Base-by-base conservation (phyloP, 2,329 filamentous ascomycete genomes). In the Karstenula rhodostoma region DNA sequence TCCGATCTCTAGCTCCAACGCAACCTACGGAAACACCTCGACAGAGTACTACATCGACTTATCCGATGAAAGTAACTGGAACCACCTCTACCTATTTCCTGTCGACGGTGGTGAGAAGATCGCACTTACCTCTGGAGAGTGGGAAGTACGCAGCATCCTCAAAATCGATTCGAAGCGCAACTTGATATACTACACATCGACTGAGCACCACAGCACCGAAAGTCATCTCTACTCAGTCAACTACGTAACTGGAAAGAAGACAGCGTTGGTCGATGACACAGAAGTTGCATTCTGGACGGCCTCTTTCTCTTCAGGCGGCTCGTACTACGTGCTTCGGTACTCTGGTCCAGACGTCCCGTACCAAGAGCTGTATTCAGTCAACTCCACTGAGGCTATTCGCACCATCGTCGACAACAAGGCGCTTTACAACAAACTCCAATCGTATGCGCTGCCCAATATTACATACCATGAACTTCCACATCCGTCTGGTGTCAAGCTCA, bases 201-300 rank as follows among this genome's bases (percentile, higher is more conserved):
- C 88, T 0, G 85, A 89, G 67, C 83, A 82, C 46, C 87, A 91
- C 78, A 87, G 85, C 61, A 90, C 88, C 0, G 88, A 91, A 71
- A 83, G 86, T 1, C 89, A 91, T 66, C 67, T 91, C 5, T 91
- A 90, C 79, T 89, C 86, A 2, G 86, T 91, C 12, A 88, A 85
- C 0, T 88, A 86, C 67, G 77, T 79, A 4, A 85, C 82, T 0
- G 78, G 80, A 10, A 77, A 84, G 63, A 84, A 86, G 47, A 87
- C 81, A 7, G 76, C 88, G 0, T 83, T 91, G 0, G 89, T 90
- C 4, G 85, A 91, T 56, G 86, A 89, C 56, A 81, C 77, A 0
- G 78, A 85, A 0, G 76, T 87, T 0, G 89, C 83, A 0, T 85
- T 83, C 67, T 91, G 86, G 84, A 82, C 81, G 5, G 89, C 88